Evolutionary conservation across 192 early-diverging fungal species (phyloP).

Genomic region (Linnemannia elongata): DNA sequence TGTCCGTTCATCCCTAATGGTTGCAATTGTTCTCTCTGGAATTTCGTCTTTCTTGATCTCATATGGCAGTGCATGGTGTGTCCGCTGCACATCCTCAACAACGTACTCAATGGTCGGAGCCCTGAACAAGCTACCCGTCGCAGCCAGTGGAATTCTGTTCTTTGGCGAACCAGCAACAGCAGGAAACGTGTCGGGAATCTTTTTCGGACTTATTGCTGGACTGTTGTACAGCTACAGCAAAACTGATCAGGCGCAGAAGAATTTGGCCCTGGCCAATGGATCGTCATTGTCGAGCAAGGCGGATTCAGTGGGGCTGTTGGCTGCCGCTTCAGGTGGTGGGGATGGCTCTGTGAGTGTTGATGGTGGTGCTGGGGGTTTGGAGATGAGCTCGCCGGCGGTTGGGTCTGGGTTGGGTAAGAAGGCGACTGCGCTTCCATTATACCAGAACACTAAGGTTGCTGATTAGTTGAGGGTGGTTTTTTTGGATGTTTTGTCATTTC

Average conservation of each 20-base stretch:
- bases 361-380: conserved; percentile 43
- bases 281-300: conserved; percentile 25
- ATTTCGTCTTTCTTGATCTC: conserved; percentile 92
- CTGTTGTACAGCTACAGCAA: conserved; percentile 83
- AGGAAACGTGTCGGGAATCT: conserved; percentile 87
- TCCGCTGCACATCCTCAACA: conserved; percentile 81
- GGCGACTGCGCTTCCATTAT: conserved; percentile 26
- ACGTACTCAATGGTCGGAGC: conserved; percentile 98
- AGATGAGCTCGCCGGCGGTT: conserved; percentile 50
- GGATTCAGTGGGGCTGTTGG: not conserved
- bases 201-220: conserved; percentile 87
- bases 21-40: conserved; percentile 84
- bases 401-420: conserved; percentile 10
- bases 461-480: not conserved
- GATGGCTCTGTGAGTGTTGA: not conserved
- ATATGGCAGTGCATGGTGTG: conserved; percentile 87
- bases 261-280: conserved; percentile 33
- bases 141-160: conserved; percentile 94
- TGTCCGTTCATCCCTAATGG: conserved; percentile 66
- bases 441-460: conserved; percentile 49
- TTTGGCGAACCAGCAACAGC: conserved; percentile 89
- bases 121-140: conserved; percentile 97
- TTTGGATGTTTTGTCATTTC: not conserved
- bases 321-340: not conserved
- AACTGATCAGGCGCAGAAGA: conserved; percentile 63